A percentile compares a stretch with the other conserved stretches of the same genome.
phyloP scores from a whole-genome alignment of 345 rosid species.

The Eutrema heterophyllum region DNA sequence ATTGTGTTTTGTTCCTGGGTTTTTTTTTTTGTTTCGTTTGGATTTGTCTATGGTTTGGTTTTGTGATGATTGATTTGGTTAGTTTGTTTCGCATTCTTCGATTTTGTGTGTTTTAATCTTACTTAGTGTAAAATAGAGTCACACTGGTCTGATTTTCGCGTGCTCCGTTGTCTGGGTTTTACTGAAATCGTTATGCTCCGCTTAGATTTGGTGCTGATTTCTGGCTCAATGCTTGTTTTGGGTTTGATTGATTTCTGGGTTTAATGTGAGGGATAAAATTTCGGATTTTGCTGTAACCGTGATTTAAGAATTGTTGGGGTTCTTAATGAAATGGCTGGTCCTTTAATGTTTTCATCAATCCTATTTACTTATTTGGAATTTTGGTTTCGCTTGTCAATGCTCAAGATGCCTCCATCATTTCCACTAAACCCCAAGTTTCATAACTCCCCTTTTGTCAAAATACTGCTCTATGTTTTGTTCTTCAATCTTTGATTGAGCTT shows the following conservation, averaged over 20 bases:
- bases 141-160: background rate
- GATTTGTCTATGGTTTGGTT: background rate
- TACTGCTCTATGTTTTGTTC: background rate
- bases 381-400: background rate
- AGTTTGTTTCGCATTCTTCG: slow-evolving; percentile 7
- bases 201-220: slow-evolving; percentile 3
- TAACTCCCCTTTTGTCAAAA: background rate
- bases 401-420: background rate
- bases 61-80: slow-evolving; percentile 1
- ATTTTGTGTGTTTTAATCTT: background rate
- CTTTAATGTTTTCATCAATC: background rate
- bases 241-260: slow-evolving; percentile 10
- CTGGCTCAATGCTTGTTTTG: background rate
- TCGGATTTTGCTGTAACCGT: background rate
- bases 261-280: background rate
- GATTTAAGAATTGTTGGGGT: background rate
- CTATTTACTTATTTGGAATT: background rate
- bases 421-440: background rate
- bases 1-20: background rate
- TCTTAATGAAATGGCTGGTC: background rate
- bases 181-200: background rate
- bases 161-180: background rate
- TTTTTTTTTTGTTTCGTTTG: background rate
- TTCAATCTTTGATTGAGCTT: background rate
- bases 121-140: background rate